Conservation (phyloP, 306 rosid species). For the Vigna mungo region DNA sequence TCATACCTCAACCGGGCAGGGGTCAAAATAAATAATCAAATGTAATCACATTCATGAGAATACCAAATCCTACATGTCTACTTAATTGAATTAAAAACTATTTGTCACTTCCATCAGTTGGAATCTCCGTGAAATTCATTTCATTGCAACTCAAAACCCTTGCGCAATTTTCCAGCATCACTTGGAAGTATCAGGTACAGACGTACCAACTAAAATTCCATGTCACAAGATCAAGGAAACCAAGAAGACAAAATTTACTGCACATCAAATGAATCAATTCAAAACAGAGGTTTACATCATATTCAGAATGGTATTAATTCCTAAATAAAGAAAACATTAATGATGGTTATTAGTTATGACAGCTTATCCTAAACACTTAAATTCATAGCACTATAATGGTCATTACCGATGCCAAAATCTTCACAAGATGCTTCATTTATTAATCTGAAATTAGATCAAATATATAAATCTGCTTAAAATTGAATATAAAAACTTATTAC, state of each 20-base stretch:
- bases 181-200: constrained; percentile 31
- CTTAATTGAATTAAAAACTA: constrained; percentile 8
- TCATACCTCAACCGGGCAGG: background rate
- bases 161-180: constrained; percentile 57
- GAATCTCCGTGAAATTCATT: constrained; percentile 34
- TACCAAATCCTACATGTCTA: background rate
- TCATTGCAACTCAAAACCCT: constrained; percentile 51
- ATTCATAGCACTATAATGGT: no score
- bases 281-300: background rate
- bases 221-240: background rate
- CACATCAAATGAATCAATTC: constrained; percentile 6
- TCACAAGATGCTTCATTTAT: no score
- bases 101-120: constrained; percentile 46
- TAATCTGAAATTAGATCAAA: no score
- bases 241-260: background rate
- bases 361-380: background rate
- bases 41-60: background rate
- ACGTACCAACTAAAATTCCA: no score
- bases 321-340: background rate
- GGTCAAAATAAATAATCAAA: constrained; percentile 3
- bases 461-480: no score
- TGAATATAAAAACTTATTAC: no score
- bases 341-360: background rate
- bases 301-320: constrained; percentile 2
- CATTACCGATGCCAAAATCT: no score